Base-by-base conservation (phyloP, 2,329 filamentous ascomycete species). In the Helminthosporium solani region DNA sequence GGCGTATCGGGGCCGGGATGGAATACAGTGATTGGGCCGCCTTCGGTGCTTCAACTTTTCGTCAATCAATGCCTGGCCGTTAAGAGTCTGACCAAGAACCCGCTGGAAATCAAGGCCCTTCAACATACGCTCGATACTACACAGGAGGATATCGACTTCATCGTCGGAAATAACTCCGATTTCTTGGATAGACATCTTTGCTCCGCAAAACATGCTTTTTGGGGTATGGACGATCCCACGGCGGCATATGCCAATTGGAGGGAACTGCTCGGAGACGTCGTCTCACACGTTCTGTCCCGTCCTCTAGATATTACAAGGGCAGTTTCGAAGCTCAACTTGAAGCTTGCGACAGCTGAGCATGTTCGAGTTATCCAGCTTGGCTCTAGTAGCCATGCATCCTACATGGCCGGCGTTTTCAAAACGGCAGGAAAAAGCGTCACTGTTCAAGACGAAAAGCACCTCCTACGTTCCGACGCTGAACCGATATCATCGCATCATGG, bases 1-100 rank as follows among this genome's bases (percentile, higher is more conserved):
- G 49, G 19, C 31, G 18, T 52, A 14, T 42, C 30, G 21, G 49
- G 49, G 36, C 36, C 35, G 25, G 27, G 46, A 27, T 52, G 49
- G 49, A 49, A 41, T 33, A 52, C 46, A 23, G 33, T 49, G 18
- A 49, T 49, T 28, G 46, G 46, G 12, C 40, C 49, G 16, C 49
- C 46, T 45, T 48, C 49, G 2, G 42, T 52, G 11, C 33, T 49
- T 23, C 19, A 52, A 35, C 35, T 52, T 19, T 19, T 52, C 41
- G 28, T 52, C 12, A 38, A 19, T 21, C 19, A 45, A 38, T 52
- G 49, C 28, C 15, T 35, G 7, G 33, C 15, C 11, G 12, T 51
- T 19, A 44, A 42, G 40, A 40, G 21, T 7, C 34, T 48, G 16
- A 11, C 48, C 28, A 51, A 51, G 44, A 47, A 51, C 33, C 33